Percentiles rank a stretch among this genome's conserved stretches.
These are phyloP conservation scores for Ceraceosorus bombacis DNA, from an alignment of 1,284 basidiomycete genomes.

Conservation along the genomic window DNA sequence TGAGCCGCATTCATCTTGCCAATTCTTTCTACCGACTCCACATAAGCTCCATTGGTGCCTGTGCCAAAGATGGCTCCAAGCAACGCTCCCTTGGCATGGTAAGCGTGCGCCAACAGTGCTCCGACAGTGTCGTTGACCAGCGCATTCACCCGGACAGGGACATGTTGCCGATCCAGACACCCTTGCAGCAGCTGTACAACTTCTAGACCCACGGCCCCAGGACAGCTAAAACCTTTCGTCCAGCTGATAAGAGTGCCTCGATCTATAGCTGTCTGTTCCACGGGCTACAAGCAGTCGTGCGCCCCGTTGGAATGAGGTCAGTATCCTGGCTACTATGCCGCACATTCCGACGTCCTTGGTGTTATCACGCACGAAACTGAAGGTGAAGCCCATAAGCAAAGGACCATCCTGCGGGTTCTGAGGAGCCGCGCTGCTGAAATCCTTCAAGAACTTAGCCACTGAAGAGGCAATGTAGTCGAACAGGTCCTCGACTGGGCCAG, in stretches of 20 bases:
- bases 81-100: conserved; percentile 69
- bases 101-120: conserved; percentile 82
- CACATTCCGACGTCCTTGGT: background rate
- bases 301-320: background rate
- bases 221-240: conserved; percentile 49
- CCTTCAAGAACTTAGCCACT: conserved; percentile 77
- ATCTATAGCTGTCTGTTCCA: conserved; percentile 87
- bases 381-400: conserved; percentile 61
- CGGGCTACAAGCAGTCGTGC: conserved; percentile 65
- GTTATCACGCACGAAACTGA: conserved; percentile 53
- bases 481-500: conserved; percentile 29
- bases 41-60: conserved; percentile 94
- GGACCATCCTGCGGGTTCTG: conserved; percentile 12
- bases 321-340: background rate
- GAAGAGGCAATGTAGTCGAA: conserved; percentile 84
- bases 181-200: conserved; percentile 86
- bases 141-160: conserved; percentile 86
- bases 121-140: conserved; percentile 94
- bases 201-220: conserved; percentile 73
- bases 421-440: conserved; percentile 37
- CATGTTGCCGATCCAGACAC: conserved; percentile 83
- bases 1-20: conserved; percentile 55
- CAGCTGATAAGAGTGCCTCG: conserved; percentile 63
- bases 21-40: conserved; percentile 77
- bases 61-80: conserved; percentile 91